These are phyloP conservation scores for Xerocomellus amylosporus DNA, from an alignment of 768 basidiomycete species.

Conservation along the genomic window DNA sequence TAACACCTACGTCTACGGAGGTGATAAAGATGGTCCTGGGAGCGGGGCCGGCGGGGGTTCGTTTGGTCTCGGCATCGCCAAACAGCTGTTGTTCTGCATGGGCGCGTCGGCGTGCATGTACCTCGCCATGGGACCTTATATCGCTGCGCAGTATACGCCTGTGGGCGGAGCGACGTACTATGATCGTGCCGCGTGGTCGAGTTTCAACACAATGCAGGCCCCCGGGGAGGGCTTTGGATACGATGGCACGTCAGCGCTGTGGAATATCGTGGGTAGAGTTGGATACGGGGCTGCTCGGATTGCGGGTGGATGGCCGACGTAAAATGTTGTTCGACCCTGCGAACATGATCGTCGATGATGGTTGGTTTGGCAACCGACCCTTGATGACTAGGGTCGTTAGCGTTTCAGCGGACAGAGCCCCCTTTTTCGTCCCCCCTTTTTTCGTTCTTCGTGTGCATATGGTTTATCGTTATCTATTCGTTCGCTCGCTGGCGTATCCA, in stretches of 20 bases:
- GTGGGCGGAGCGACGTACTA: conserved; percentile 71
- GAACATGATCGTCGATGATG: conserved; percentile 5
- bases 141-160: conserved; percentile 51
- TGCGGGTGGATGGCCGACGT: conserved; percentile 77
- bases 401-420: conserved; percentile 6
- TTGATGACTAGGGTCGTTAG: conserved; percentile 4
- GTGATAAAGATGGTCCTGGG: conserved; percentile 38
- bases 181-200: conserved; percentile 76
- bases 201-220: conserved; percentile 70
- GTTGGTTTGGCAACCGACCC: conserved; percentile 1
- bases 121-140: conserved; percentile 58
- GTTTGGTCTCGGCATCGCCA: conserved; percentile 36
- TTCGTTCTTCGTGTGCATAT: conserved; percentile 19
- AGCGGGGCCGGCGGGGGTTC: conserved; percentile 15
- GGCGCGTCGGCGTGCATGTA: conserved; percentile 62
- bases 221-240: conserved; percentile 67
- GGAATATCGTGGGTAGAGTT: conserved; percentile 68
- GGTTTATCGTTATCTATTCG: conserved; percentile 20
- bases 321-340: conserved; percentile 5
- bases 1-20: conserved; percentile 63
- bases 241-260: conserved; percentile 60
- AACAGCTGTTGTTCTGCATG: conserved; percentile 55
- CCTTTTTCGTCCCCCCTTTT: neutral
- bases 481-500: neutral
- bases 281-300: conserved; percentile 74